Base-by-base conservation (phyloP, 768 basidiomycete species). In the Galerina marginata region DNA sequence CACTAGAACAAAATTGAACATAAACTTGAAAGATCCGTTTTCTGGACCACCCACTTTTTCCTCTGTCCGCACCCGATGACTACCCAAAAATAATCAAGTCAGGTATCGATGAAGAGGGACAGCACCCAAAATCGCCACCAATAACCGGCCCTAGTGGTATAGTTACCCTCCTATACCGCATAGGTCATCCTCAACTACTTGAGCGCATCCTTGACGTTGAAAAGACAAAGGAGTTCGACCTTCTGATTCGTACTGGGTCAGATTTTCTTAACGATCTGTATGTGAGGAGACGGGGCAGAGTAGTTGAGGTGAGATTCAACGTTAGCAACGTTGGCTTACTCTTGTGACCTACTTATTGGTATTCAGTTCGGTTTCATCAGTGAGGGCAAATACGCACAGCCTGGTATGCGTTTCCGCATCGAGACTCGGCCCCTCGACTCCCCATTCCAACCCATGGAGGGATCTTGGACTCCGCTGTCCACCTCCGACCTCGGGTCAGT, bases 11-110 rank as follows among this genome's bases (percentile, higher is more conserved):
- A 51, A 12, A 14, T 58, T 29, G n/a, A 49, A 36, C 25, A 40
- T 44, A 20, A 20, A 20, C 20, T 50, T 16, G 23, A 39, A 51
- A 64, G 56, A 55, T 65, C 49, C 69, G 62, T 26, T 67, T 72
- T 58, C 56, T 69, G 16, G 71, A 72, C 53, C 62, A 65, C 10
- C 52, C 59, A 2, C 56, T 69, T 15, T 66, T 72, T 47, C 69
- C 71, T 26, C 59, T 63, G 9, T 65, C 63, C 20, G 38, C 66
- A 1, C 67, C 62, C 14, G 61, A 62, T 14, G 69, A 69, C 48
- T 67, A 64, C 45, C 69, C 71, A 2, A 72, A 72, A 54, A 65
- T 72, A 14, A 69, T 72, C 39, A 70, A 70, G 52, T 62, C 65
- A 9, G 68, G 71, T 14, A 69, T 71, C 38, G 65, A 72, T 44